Conservation (phyloP, 2,329 filamentous ascomycete species). For the Diaporthe sp. region DNA sequence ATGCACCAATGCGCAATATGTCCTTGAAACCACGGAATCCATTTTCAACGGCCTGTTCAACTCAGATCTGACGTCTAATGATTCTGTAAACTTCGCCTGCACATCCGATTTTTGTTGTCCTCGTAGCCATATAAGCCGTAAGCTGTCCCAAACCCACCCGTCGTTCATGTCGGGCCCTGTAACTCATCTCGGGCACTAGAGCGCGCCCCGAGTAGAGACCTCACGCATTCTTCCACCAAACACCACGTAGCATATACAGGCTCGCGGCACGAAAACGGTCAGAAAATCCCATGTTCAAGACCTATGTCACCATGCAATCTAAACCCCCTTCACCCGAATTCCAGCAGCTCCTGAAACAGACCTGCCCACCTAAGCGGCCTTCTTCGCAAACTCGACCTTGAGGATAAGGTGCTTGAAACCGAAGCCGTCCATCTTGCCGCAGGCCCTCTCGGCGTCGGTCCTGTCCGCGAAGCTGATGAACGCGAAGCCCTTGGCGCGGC, state of each 20-base stretch:
- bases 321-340: not conserved
- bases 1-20: not conserved
- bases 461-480: constrained; percentile 98
- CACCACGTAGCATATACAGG: not conserved
- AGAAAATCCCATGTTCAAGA: not conserved
- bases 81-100: not conserved
- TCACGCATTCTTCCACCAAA: not conserved
- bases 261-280: constrained; percentile 1
- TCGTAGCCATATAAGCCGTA: too few relatives aligned
- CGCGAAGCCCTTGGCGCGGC: constrained; percentile 96
- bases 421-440: constrained; percentile 97
- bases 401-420: constrained; percentile 90
- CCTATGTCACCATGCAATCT: not conserved
- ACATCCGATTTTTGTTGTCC: too few relatives aligned
- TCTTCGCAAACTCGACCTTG: constrained; percentile 89
- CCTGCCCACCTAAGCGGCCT: constrained; percentile 55
- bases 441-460: constrained; percentile 88
- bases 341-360: not conserved
- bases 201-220: not conserved
- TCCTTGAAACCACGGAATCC: not conserved
- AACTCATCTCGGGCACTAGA: not conserved
- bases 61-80: not conserved
- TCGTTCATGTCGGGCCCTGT: too few relatives aligned
- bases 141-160: not conserved
- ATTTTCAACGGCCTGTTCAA: not conserved